Evolutionary conservation across 2,329 filamentous ascomycete species (phyloP), one percentile per base, ranked within the genome.

Genomic region (Cyclaneusma minus): DNA sequence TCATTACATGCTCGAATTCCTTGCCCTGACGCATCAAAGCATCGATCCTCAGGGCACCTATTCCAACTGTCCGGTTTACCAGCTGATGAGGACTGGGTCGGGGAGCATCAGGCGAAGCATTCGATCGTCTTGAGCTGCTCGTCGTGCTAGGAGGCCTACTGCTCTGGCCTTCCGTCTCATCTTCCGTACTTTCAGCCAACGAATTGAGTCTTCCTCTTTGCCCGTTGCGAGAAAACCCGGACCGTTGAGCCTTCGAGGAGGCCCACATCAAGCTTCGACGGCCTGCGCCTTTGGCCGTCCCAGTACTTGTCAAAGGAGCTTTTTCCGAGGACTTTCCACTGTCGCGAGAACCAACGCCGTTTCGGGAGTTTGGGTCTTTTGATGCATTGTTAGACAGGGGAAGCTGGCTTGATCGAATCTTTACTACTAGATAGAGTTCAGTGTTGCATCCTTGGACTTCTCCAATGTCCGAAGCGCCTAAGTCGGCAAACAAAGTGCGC

Each of bases 401-500:
- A 23, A 45, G 40, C 18, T 44, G 37, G 5, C 38, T 38, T n/a
- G 39, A 40, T 23, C 38, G 40, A 6, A 94, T 68, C 41, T 80
- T 83, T 36, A 89, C 77, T 3, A 94, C 73, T 2, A 98, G 62
- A 46, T 80, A 94, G 12, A 95, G 54, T 27, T 83, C 77, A 3
- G 69, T 68, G 24, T 20, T 20, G 18, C 11, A 20, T 10, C 45
- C 55, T n/a, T 62, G 55, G 7, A 58, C 62, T 38, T 72, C 64
- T n/a, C 68, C 68, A 30, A 76, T 59, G 41, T 94, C 85, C 25
- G 73, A 66, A 1, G 80, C 68, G 20, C 74, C 82, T 11, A 98
- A 58, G 42, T 95, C 84, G 3, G 82, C 75, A 39, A 95, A 94
- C 3, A 98, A 61, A 0, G 84, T 91, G 44, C 78, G 82, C 45